Evolutionary conservation across 108 stramenopile genomes (phyloP), one percentile per base, ranked within the genome.

Genomic region (Stephanodiscus minutulus): DNA sequence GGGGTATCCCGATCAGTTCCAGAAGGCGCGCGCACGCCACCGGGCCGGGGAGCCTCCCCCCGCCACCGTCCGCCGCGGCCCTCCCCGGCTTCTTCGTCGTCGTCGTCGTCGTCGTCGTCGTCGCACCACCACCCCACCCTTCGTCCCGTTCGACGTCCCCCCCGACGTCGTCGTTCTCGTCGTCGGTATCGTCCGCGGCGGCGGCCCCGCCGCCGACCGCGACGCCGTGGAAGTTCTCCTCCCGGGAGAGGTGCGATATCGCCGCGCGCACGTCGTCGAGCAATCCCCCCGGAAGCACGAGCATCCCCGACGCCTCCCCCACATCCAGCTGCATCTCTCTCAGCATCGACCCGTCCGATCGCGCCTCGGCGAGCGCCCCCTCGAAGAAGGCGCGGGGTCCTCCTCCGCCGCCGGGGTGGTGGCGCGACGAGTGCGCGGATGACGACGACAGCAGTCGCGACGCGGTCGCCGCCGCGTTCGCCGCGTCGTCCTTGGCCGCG

Each of bases 1-100:
- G 50, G 5, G 77, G 77, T 29, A 79, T 66, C 1, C 77, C 77
- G 20, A 79, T 54, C 60, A 79, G 37, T 56, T 72, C 70, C 21
- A 79, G 65, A 2, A 79, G 50, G 21, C 36, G 10, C 12, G 60
- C 65, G 46, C 77, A 79, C 7, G 72, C 35, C 21, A 79, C 54
- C 13, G 77, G 66, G 7, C 70, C 70, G 0, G 77, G 77, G 17
- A 72, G 35, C 37, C 61, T 71, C 35, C 39, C 29, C n/a, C n/a
- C n/a, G n/a, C n/a, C n/a, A n/a, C n/a, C n/a, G 1, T 55, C 49
- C 39, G 28, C 13, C 15, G 13, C 1, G 21, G 7, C 47, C n/a
- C 4, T 59, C 27, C 2, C 2, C 50, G 0, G 9, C 33, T 15
- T 39, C 31, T 15, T 22, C 55, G n/a, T 24, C 39, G 22, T 68